Evolutionary conservation across 176 grass and related monocot genomes (phyloP).

Genomic region (bread wheat (Triticum aestivum)): DNA sequence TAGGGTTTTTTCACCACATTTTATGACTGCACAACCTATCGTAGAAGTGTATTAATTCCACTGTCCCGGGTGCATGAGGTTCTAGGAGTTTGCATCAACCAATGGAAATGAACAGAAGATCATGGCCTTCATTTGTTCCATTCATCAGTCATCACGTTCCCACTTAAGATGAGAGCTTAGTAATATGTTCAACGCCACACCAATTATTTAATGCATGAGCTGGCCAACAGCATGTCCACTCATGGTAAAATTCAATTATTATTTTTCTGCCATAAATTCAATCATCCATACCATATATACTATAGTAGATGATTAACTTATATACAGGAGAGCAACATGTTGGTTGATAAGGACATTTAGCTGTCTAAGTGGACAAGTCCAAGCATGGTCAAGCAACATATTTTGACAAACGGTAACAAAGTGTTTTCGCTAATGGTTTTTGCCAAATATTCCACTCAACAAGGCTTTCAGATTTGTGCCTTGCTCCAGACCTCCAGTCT

Average conservation of each 20-base stretch:
- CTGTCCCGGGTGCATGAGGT: no score
- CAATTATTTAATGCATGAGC: neutral
- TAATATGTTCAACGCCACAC: neutral
- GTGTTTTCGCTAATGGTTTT: neutral
- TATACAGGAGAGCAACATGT: neutral
- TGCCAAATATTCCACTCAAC: conserved; percentile 5
- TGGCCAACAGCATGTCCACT: neutral
- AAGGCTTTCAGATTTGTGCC: neutral
- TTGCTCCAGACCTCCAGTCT: neutral
- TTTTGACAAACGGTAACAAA: neutral
- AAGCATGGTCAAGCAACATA: neutral
- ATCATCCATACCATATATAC: neutral
- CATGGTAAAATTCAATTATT: neutral
- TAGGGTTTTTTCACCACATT: neutral
- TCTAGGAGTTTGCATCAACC: no score
- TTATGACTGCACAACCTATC: neutral
- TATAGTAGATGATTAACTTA: neutral
- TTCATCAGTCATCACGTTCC: neutral
- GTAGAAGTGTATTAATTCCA: neutral
- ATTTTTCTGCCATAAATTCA: neutral
- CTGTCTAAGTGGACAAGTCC: neutral
- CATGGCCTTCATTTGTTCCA: neutral
- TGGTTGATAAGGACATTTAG: neutral
- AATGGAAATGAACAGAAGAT: no score
- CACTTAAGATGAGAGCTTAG: neutral